Evolutionary conservation across 2,329 filamentous ascomycete species (phyloP).

Genomic region (Curvularia sp.): DNA sequence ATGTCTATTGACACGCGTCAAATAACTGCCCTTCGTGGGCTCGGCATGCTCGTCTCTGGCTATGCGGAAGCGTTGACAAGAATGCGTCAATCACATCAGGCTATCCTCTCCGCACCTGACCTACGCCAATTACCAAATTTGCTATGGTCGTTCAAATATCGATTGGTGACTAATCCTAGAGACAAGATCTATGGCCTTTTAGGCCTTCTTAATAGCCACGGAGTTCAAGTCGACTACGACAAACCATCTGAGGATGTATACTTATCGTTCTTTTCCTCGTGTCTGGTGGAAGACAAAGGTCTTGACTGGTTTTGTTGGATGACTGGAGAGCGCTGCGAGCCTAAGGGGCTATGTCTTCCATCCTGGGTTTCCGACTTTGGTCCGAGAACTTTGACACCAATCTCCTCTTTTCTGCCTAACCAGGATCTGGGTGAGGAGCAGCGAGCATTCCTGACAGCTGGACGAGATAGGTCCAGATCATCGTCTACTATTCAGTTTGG

Average conservation of each 20-base stretch:
- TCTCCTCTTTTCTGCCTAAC: neutral
- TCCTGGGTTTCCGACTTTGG: conserved; percentile 7
- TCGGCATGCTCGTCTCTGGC: neutral
- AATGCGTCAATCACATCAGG: neutral
- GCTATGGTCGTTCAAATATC: conserved; percentile 1
- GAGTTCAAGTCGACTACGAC: neutral
- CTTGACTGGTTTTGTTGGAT: conserved; percentile 3
- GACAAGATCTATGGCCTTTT: conserved; percentile 7
- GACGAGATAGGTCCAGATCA: neutral
- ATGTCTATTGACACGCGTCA: neutral
- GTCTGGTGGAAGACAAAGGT: conserved; percentile 1
- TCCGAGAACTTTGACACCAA: neutral
- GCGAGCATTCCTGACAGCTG: neutral
- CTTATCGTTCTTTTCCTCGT: conserved; percentile 1
- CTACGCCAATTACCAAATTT: neutral
- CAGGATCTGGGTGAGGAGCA: neutral
- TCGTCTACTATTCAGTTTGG: conserved; percentile 4
- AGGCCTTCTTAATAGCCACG: neutral
- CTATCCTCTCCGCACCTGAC: neutral
- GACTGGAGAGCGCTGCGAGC: conserved; percentile 1
- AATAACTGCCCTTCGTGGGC: neutral
- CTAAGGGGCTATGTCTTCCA: neutral
- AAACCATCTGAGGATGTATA: conserved; percentile 1
- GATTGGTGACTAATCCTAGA: neutral
- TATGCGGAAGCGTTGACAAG: neutral